phyloP scores from a whole-genome alignment of 352 stramenopile species.

The Globisporangium alternatum region DNA sequence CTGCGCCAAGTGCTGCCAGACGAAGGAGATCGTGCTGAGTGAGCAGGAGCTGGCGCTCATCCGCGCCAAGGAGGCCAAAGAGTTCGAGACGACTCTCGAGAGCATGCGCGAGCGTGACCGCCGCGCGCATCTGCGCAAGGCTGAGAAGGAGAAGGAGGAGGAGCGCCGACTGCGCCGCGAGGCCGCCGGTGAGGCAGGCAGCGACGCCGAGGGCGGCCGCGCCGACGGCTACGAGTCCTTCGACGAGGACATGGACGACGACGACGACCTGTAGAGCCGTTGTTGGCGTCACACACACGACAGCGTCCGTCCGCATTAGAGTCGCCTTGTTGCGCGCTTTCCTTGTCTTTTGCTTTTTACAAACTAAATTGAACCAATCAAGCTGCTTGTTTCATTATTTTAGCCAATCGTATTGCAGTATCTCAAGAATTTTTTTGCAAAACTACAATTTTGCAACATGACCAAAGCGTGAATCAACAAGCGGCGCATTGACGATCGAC shows the following conservation, averaged over 20 bases:
- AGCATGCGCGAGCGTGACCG: conserved; percentile 79
- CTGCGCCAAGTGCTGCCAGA: conserved; percentile 86
- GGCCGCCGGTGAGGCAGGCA: conserved; percentile 27
- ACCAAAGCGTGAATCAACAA: too few species aligned
- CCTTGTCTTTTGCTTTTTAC: background rate
- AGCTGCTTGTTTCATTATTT: conserved; percentile 19
- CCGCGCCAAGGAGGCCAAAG: conserved; percentile 43
- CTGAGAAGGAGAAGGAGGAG: conserved; percentile 53
- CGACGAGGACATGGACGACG: conserved; percentile 45
- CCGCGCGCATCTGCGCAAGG: conserved; percentile 62
- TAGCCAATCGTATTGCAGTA: conserved; percentile 11
- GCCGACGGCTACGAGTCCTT: conserved; percentile 15
- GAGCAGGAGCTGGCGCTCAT: conserved; percentile 54
- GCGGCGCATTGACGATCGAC: background rate
- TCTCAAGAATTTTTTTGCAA: background rate
- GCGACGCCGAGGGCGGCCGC: conserved; percentile 28
- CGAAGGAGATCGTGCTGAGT: conserved; percentile 52
- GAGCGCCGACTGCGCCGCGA: conserved; percentile 22
- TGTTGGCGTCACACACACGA: background rate
- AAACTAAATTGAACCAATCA: conserved; percentile 23
- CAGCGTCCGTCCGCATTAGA: conserved; percentile 1
- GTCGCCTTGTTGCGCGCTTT: conserved; percentile 6
- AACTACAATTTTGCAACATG: background rate
- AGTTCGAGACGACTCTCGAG: conserved; percentile 51
- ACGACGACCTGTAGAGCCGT: conserved; percentile 15